Evolutionary conservation across 176 grass and related monocot species (phyloP), one percentile per base, ranked within the genome.

Genomic region (Tuctoria greenei): DNA sequence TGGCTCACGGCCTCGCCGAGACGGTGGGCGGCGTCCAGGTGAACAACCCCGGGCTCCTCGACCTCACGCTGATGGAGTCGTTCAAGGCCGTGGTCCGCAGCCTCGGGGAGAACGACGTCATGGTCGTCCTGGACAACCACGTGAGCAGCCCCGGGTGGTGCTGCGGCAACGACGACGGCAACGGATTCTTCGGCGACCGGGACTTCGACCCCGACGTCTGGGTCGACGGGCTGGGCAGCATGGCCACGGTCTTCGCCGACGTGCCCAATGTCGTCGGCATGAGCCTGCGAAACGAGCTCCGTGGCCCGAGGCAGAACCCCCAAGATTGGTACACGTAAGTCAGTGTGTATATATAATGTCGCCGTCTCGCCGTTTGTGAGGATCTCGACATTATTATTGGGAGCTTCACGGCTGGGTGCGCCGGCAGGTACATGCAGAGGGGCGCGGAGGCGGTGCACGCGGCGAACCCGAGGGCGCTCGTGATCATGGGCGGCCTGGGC

Each of bases 91-190:
- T 96, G 39, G 83, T 96, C 20, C 58, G 41, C 3, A 87, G 59
- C 66, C 79, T 96, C 39, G 84, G 82, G 21, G 79, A 83, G 80
- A 85, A 80, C 74, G 66, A 67, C 47, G 69, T 96, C 56, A 92
- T 96, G 92, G 86, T 92, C 45, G 85, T 96, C 57, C 82, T 96
- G 74, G 92, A 96, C 76, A 96, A 96, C 69, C 92, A 96, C 62
- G 81, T 96, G 54, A 94, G 83, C 65, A 83, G 58, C 38, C 85
- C 91, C 4, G 85, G 66, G 5, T 94, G 88, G 91, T 94, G 89
- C 76, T 96, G 93, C 74, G 84, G 84, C 78, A 55, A 66, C 61
- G 65, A 70, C 60, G 93, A 92, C 21, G 86, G 73, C 66, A 96
- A 82, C 56, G 89, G 89, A 18, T 96, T 96, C 83, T 96, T 96